Percentiles rank a stretch among this genome's conserved stretches.
These are phyloP conservation scores for Fusarium temperatum DNA, from an alignment of 2,329 filamentous ascomycete species.

Conservation along the genomic window DNA sequence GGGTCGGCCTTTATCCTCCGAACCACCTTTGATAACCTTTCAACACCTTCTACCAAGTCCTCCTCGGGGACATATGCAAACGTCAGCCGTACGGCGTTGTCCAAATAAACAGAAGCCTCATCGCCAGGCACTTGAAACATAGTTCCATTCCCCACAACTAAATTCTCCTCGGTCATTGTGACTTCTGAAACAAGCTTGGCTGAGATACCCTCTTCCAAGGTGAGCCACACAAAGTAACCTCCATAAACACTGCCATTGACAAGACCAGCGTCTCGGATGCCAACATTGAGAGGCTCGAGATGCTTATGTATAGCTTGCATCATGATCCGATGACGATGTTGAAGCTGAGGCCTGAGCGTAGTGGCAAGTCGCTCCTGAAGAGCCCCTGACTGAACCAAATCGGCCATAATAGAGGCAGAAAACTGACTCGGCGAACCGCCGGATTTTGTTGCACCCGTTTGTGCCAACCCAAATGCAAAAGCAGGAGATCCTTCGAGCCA, in stretches of 20 bases:
- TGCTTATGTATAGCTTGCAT: conserved; percentile 66
- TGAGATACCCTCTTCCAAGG: conserved; percentile 62
- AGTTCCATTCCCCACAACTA: conserved; percentile 74
- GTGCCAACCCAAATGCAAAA: conserved; percentile 60
- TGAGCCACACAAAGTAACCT: conserved; percentile 88
- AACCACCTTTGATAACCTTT: conserved; percentile 64
- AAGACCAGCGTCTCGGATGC: conserved; percentile 50
- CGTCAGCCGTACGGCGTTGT: conserved; percentile 69
- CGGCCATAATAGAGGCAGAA: conserved; percentile 60
- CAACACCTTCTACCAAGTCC: conserved; percentile 72
- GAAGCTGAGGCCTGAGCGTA: conserved; percentile 56
- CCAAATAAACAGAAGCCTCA: conserved; percentile 62
- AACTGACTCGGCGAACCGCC: conserved; percentile 68
- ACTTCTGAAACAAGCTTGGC: conserved; percentile 64
- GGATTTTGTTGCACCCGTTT: conserved; percentile 62
- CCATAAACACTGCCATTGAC: conserved; percentile 66
- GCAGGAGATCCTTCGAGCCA: conserved; percentile 79
- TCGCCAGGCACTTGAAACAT: conserved; percentile 75
- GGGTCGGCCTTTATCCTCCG: conserved; percentile 44
- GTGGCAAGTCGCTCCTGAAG: conserved; percentile 56
- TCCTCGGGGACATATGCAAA: conserved; percentile 78
- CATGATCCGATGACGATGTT: conserved; percentile 59
- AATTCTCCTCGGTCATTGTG: conserved; percentile 68
- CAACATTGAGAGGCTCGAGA: conserved; percentile 70
- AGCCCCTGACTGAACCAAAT: conserved; percentile 56